Evolutionary conservation across 2,329 filamentous ascomycete genomes (phyloP).

Genomic region (Delphinella strobiligena): DNA sequence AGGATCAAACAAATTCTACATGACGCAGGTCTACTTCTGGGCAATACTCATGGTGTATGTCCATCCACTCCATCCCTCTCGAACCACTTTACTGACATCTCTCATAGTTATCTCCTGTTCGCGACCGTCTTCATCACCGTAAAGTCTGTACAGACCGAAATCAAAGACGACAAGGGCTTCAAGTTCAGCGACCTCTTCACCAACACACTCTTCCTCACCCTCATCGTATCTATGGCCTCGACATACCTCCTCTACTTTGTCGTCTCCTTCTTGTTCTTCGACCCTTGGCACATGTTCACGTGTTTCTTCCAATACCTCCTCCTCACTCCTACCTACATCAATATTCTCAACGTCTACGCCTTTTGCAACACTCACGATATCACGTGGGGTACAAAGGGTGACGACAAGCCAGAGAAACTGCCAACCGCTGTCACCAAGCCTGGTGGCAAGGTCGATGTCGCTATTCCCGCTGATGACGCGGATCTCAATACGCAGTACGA

Average conservation of each 20-base stretch:
- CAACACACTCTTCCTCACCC: slow-evolving; percentile 81
- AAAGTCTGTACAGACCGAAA: slow-evolving; percentile 63
- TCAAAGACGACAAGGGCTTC: slow-evolving; percentile 51
- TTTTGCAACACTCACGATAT: slow-evolving; percentile 99
- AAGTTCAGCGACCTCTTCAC: slow-evolving; percentile 62
- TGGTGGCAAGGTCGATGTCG: slow-evolving; percentile 87
- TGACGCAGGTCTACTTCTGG: slow-evolving; percentile 99
- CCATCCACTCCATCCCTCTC: not conserved
- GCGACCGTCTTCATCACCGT: slow-evolving; percentile 92
- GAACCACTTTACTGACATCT: slow-evolving; percentile 1
- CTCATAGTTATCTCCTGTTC: slow-evolving; percentile 69
- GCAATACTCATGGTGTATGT: slow-evolving; percentile 80
- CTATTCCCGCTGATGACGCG: slow-evolving; percentile 75
- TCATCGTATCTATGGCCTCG: slow-evolving; percentile 83
- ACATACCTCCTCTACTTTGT: slow-evolving; percentile 92
- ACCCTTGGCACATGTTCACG: slow-evolving; percentile 99
- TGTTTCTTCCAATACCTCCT: slow-evolving; percentile 85
- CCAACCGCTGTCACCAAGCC: slow-evolving; percentile 83
- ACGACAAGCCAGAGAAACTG: slow-evolving; percentile 87
- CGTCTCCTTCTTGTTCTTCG: slow-evolving; percentile 85
- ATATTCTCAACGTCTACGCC: slow-evolving; percentile 96
- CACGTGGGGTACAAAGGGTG: slow-evolving; percentile 95
- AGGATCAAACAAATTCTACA: slow-evolving; percentile 86
- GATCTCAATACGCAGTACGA: slow-evolving; percentile 95
- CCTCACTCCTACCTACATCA: slow-evolving; percentile 91